Percentiles rank a stretch among this genome's conserved stretches.
These are phyloP conservation scores for Astrephomene gubernaculifera DNA, from an alignment of 139 green algal species.

Conservation along the genomic window DNA sequence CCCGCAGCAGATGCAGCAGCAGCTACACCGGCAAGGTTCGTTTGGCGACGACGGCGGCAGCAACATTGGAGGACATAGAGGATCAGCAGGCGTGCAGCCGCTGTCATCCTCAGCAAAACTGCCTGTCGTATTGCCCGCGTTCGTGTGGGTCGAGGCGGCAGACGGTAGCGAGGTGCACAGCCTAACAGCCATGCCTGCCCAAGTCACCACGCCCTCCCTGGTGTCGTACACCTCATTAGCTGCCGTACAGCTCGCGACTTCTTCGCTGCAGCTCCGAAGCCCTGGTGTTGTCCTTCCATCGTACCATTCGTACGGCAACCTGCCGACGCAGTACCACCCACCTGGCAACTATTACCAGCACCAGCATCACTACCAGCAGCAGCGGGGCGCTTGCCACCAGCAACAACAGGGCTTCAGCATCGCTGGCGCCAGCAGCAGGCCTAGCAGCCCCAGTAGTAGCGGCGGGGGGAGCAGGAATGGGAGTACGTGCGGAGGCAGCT, in stretches of 20 bases:
- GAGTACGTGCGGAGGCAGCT: no score
- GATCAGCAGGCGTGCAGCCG: no score
- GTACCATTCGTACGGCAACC: no score
- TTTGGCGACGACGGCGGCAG: no score
- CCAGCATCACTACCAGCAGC: neutral
- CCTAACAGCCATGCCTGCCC: conserved; percentile 24
- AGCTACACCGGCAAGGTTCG: no score
- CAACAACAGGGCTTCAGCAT: neutral
- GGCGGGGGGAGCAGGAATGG: no score
- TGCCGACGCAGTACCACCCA: neutral
- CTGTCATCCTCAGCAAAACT: no score
- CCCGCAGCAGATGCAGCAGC: no score
- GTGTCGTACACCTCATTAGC: conserved; percentile 16
- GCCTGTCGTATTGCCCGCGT: no score
- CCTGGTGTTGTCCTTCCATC: no score
- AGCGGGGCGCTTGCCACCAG: neutral
- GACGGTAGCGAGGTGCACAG: neutral
- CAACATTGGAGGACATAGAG: no score
- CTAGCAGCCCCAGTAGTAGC: neutral
- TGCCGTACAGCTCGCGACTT: neutral
- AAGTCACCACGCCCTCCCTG: neutral
- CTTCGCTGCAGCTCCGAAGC: no score
- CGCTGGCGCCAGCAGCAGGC: neutral
- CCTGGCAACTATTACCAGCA: neutral
- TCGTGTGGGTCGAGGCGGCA: neutral